Evolutionary conservation across 2,329 filamentous ascomycete species (phyloP).

Genomic region (Aspergillus udagawae): DNA sequence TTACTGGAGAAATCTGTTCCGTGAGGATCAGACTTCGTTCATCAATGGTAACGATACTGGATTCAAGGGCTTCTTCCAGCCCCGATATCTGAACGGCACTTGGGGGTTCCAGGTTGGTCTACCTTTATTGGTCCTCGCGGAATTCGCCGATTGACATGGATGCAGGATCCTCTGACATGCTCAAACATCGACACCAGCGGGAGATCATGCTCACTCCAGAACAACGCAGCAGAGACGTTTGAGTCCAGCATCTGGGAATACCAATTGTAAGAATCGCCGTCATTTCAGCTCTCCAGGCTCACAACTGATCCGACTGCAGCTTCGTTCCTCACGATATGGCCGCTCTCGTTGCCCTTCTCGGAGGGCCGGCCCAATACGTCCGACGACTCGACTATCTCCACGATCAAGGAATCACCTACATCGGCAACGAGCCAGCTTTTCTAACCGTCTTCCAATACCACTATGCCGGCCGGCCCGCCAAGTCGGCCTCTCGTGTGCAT

Average conservation of each 20-base stretch:
- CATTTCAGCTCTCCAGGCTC: conserved; percentile 47
- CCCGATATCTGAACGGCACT: conserved; percentile 63
- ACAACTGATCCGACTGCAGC: conserved; percentile 42
- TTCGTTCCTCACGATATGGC: conserved; percentile 53
- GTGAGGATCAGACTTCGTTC: conserved; percentile 55
- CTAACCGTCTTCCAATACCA: conserved; percentile 66
- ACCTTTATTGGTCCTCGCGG: not conserved
- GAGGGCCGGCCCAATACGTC: conserved; percentile 54
- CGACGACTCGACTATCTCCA: conserved; percentile 62
- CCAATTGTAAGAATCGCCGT: conserved; percentile 47
- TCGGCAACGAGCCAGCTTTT: conserved; percentile 63
- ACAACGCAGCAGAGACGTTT: conserved; percentile 30
- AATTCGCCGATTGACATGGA: not conserved
- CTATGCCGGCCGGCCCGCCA: conserved; percentile 60
- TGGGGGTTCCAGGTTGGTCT: conserved; percentile 58
- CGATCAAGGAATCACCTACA: conserved; percentile 59
- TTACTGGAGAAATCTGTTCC: conserved; percentile 69
- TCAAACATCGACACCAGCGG: conserved; percentile 54
- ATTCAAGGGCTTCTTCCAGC: conserved; percentile 69
- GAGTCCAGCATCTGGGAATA: conserved; percentile 37
- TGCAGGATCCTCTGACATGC: conserved; percentile 52
- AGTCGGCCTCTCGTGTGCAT: conserved; percentile 50
- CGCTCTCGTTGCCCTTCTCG: conserved; percentile 54
- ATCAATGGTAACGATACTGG: conserved; percentile 58
- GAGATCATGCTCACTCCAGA: conserved; percentile 30